These are phyloP conservation scores for Boletus rubescentipes DNA, from an alignment of 768 basidiomycete species.

Conservation along the genomic window DNA sequence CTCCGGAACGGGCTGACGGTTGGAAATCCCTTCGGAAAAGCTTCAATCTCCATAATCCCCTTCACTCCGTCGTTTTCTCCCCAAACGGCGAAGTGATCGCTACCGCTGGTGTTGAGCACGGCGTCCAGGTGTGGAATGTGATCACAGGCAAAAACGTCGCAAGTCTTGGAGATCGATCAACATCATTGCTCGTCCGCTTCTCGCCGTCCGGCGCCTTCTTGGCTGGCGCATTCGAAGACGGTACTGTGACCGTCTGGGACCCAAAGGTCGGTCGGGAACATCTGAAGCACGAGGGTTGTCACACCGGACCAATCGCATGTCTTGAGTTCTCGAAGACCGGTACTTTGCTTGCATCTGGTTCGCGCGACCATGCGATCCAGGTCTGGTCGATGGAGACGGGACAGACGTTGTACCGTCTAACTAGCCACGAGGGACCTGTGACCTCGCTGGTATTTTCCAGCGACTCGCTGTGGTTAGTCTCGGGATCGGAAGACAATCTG, in stretches of 20 bases:
- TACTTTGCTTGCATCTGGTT: constrained; percentile 18
- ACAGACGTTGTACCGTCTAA: constrained; percentile 11
- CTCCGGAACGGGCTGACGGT: background rate
- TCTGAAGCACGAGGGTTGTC: constrained; percentile 14
- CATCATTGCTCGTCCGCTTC: constrained; percentile 16
- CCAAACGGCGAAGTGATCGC: constrained; percentile 13
- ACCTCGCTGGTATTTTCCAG: constrained; percentile 20
- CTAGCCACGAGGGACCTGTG: constrained; percentile 19
- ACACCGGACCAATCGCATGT: constrained; percentile 13
- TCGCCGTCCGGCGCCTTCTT: constrained; percentile 20
- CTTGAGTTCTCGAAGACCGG: constrained; percentile 20
- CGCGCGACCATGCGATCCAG: constrained; percentile 14
- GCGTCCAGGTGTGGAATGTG: constrained; percentile 24
- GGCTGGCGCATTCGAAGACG: constrained; percentile 18
- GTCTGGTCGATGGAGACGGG: constrained; percentile 25
- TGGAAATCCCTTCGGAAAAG: background rate
- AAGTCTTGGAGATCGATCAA: constrained; percentile 14
- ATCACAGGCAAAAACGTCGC: constrained; percentile 22
- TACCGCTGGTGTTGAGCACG: constrained; percentile 12
- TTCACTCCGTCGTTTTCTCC: constrained; percentile 19
- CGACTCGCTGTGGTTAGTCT: constrained; percentile 19
- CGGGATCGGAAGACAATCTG: constrained; percentile 24
- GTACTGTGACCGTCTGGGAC: constrained; percentile 20
- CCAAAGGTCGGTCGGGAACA: constrained; percentile 19
- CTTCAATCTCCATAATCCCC: background rate